Evolutionary conservation across 192 early-diverging fungal species (phyloP).

Genomic region (Phlyctochytrium bullatum): DNA sequence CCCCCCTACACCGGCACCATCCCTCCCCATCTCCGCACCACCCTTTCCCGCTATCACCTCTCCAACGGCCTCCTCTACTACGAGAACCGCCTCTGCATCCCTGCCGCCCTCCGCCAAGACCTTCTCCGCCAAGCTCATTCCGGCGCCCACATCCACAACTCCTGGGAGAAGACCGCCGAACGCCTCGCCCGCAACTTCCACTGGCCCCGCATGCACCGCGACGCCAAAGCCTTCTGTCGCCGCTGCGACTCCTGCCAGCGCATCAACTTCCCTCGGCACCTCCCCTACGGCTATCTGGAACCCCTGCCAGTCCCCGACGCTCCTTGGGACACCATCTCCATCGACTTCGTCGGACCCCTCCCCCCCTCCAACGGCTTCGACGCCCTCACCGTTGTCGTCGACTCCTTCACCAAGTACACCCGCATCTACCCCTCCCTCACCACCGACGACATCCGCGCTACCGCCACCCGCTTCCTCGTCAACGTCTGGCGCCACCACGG

Average conservation of each 20-base stretch:
- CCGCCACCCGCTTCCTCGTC: background rate
- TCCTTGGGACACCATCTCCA: conserved; percentile 36
- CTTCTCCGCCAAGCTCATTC: background rate
- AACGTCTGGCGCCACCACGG: background rate
- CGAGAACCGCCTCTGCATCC: conserved; percentile 1
- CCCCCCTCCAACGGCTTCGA: conserved; percentile 6
- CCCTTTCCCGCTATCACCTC: conserved; percentile 4
- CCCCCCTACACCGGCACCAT: background rate
- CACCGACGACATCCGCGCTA: background rate
- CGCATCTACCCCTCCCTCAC: background rate
- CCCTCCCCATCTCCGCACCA: background rate
- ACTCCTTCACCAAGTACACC: conserved; percentile 34
- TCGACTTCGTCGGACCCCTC: conserved; percentile 37
- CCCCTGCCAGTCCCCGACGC: conserved; percentile 22
- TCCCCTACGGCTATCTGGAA: conserved; percentile 32
- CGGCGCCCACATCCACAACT: background rate
- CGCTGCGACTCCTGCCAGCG: background rate
- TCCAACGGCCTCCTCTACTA: background rate
- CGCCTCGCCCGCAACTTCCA: conserved; percentile 17
- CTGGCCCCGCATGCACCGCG: conserved; percentile 16
- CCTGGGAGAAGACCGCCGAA: conserved; percentile 14
- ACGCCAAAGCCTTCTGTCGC: background rate
- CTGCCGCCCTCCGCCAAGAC: background rate
- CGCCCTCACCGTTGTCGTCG: conserved; percentile 44
- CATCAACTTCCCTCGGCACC: conserved; percentile 22